Base-by-base conservation (phyloP, 192 early-diverging fungal genomes). In the Coemansia aciculifera region DNA sequence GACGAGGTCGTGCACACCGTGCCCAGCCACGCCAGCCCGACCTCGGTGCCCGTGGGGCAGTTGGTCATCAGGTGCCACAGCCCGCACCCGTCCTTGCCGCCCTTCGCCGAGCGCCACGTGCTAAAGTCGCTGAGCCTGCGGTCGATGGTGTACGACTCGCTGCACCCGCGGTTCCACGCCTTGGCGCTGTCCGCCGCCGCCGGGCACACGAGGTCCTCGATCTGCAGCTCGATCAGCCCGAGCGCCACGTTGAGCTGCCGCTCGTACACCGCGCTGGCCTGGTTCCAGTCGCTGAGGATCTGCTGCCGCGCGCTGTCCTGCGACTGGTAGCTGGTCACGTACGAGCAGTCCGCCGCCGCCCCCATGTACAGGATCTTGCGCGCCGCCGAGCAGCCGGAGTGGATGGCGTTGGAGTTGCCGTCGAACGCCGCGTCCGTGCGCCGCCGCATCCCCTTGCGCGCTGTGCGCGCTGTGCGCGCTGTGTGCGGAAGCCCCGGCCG, bases 41-140 rank as follows among this genome's bases (percentile, higher is more conserved):
- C 91, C 51, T 91, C 86, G 2, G 90, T 73, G 48, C 91, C 92
- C n/a, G 92, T 86, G 52, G 86, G 83, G 62, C 90, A 91, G 61
- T 86, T 84, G 10, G 95, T 95, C 94, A 98, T 90, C 62, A 96
- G 77, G 73, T 96, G 95, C 95, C 96, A 98, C 48, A 98, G 80
- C 9, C 93, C 94, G 2, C 87, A 86, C 8, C 89, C 86, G 75
- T 95, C 94, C n/a, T 84, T 73, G 23, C 84, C 83, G 51, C 56
- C 29, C n/a, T 85, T 75, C 10, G 63, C 64, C 8, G 91, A 91
- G 62, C 96, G 85, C 96, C 96, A 98, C n/a, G 79, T 39, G 62
- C 90, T 91, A 79, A 98, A 98, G 71, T 95, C 96, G 75, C 87
- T 91, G 43, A 98, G 74, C 10, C 94, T 86, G 27, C 85, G 42